Percentiles rank a stretch among this genome's conserved stretches.
These are phyloP conservation scores for Salmacisia buchloeana DNA, from an alignment of 1,284 basidiomycete genomes.

Conservation along the genomic window DNA sequence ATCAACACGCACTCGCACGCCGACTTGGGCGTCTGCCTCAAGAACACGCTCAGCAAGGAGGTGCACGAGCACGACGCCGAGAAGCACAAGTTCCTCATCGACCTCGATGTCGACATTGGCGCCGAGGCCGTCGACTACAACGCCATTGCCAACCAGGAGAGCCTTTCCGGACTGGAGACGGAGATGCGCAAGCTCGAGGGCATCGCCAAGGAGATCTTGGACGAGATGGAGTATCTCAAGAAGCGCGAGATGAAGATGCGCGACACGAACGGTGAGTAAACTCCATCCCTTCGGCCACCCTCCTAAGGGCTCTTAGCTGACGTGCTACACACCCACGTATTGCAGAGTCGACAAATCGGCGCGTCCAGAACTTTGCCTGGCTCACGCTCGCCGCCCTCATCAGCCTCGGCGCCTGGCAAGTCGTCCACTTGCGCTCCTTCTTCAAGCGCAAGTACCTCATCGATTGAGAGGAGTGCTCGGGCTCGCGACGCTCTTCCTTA, in stretches of 20 bases:
- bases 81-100: constrained; percentile 54
- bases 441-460: constrained; percentile 98
- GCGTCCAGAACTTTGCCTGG: constrained; percentile 89
- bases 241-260: constrained; percentile 80
- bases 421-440: constrained; percentile 83
- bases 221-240: constrained; percentile 90
- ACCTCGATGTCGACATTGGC: constrained; percentile 94
- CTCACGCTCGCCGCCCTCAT: constrained; percentile 75
- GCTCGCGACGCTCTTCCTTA: too few species aligned
- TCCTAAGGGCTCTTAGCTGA: background rate
- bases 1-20: constrained; percentile 89
- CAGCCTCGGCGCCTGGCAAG: constrained; percentile 86
- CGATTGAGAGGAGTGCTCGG: constrained; percentile 57
- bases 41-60: constrained; percentile 65
- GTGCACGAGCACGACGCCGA: background rate
- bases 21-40: constrained; percentile 91
- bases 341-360: constrained; percentile 79
- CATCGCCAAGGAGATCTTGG: constrained; percentile 84
- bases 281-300: background rate
- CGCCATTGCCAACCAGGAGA: constrained; percentile 97
- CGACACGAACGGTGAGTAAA: constrained; percentile 84
- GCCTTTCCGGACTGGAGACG: constrained; percentile 86
- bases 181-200: constrained; percentile 98
- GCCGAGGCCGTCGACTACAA: constrained; percentile 99
- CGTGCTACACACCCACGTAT: background rate